Evolutionary conservation across 768 basidiomycete species (phyloP).

Genomic region (Podaxis pistillaris): DNA sequence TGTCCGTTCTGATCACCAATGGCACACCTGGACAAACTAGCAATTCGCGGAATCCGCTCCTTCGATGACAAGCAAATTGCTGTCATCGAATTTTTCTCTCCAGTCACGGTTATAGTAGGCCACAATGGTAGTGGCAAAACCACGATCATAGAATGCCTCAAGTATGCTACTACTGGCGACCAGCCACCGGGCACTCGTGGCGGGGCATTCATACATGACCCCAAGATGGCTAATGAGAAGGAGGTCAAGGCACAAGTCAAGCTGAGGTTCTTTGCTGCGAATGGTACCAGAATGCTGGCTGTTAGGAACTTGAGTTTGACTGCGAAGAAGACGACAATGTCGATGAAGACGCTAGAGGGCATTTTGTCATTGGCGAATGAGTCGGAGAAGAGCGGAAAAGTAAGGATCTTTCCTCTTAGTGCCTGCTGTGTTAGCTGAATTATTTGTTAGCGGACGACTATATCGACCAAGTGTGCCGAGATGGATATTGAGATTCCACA

Average conservation of each 20-base stretch:
- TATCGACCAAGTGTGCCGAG: constrained; percentile 97
- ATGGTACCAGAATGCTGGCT: constrained; percentile 87
- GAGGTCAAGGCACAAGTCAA: constrained; percentile 99
- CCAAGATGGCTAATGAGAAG: constrained; percentile 99
- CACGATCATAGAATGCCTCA: constrained; percentile 98
- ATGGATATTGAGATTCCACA: constrained; percentile 94
- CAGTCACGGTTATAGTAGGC: constrained; percentile 97
- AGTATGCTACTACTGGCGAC: constrained; percentile 98
- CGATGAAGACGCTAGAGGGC: constrained; percentile 97
- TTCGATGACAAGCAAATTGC: constrained; percentile 95
- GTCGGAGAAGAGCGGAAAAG: constrained; percentile 73
- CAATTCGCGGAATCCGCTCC: constrained; percentile 90
- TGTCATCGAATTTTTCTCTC: constrained; percentile 95
- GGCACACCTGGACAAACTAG: constrained; percentile 90
- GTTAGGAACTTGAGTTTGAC: constrained; percentile 90
- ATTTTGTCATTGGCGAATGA: constrained; percentile 76
- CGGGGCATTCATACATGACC: constrained; percentile 98
- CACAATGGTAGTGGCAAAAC: constrained; percentile 99
- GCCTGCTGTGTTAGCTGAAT: neutral
- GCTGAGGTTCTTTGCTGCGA: constrained; percentile 87
- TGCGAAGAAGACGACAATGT: constrained; percentile 84
- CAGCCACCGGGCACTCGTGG: constrained; percentile 97
- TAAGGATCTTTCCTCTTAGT: constrained; percentile 29
- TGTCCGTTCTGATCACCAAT: constrained; percentile 33
- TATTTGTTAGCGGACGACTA: constrained; percentile 67